Evolutionary conservation across 805 yeast species (phyloP).

Genomic region (Teunomyces panamensis): DNA sequence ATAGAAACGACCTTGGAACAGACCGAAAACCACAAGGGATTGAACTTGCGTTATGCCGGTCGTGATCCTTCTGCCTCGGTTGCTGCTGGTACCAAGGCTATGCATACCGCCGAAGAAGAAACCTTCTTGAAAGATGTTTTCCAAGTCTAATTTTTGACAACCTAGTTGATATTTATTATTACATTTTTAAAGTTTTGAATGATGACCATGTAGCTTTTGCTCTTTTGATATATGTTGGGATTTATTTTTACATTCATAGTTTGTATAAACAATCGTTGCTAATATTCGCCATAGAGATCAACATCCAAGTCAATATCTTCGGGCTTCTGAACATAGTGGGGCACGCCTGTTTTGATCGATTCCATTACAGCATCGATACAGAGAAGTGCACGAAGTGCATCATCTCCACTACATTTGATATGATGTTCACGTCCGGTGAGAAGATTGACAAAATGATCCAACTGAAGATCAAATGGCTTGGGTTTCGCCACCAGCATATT

Average conservation of each 20-base stretch:
- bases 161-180: background rate
- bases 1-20: constrained; percentile 70
- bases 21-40: constrained; percentile 63
- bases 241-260: background rate
- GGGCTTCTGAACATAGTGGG: constrained; percentile 25
- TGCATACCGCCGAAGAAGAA: constrained; percentile 86
- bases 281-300: constrained; percentile 7
- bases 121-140: constrained; percentile 81
- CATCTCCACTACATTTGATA: constrained; percentile 34
- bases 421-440: constrained; percentile 24
- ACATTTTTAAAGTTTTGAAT: background rate
- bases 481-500: constrained; percentile 7
- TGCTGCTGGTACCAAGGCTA: constrained; percentile 93
- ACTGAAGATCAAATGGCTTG: constrained; percentile 37
- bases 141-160: constrained; percentile 11
- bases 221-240: background rate
- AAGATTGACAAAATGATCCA: constrained; percentile 35
- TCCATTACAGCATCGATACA: constrained; percentile 35
- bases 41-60: constrained; percentile 80
- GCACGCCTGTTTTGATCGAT: constrained; percentile 33
- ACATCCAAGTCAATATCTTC: constrained; percentile 16
- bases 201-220: background rate
- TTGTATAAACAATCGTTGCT: background rate
- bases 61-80: constrained; percentile 98
- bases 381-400: constrained; percentile 36